A percentile compares a stretch with the other conserved stretches of the same genome.
Conservation (phyloP, 495 filamentous ascomycete species). For the Penicillium subrubescens region DNA sequence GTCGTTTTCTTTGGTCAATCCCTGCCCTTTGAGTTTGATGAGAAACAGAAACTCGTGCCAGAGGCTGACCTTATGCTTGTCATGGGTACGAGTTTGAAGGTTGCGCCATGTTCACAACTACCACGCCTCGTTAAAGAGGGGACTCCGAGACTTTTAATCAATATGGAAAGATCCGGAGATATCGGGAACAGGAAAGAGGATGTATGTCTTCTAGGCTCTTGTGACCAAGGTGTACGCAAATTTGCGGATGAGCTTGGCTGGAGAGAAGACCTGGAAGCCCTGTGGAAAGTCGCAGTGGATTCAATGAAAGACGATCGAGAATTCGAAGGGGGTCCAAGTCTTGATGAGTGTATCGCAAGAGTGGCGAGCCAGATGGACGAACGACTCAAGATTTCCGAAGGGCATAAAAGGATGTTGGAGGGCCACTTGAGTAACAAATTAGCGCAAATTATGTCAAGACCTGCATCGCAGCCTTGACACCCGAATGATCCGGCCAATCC, state of each 20-base stretch:
- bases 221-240: conserved; percentile 74
- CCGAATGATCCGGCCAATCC: not conserved
- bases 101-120: conserved; percentile 77
- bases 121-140: conserved; percentile 56
- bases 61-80: conserved; percentile 76
- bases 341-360: conserved; percentile 49
- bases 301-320: conserved; percentile 17
- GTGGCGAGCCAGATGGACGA: conserved; percentile 30
- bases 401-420: conserved; percentile 34
- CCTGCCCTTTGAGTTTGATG: conserved; percentile 66
- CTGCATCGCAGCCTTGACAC: not conserved
- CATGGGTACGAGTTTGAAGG: conserved; percentile 85
- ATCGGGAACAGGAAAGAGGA: conserved; percentile 68
- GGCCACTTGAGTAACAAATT: conserved; percentile 26
- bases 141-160: conserved; percentile 76
- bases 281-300: conserved; percentile 54
- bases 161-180: conserved; percentile 72
- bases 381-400: conserved; percentile 28
- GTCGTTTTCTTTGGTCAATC: conserved; percentile 91
- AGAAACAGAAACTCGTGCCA: conserved; percentile 47
- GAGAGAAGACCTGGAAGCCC: conserved; percentile 71
- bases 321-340: conserved; percentile 18
- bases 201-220: conserved; percentile 66
- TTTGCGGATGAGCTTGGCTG: conserved; percentile 78
- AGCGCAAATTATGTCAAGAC: conserved; percentile 11